These are phyloP conservation scores for Lactarius akahatsu DNA, from an alignment of 768 basidiomycete genomes.

Conservation along the genomic window DNA sequence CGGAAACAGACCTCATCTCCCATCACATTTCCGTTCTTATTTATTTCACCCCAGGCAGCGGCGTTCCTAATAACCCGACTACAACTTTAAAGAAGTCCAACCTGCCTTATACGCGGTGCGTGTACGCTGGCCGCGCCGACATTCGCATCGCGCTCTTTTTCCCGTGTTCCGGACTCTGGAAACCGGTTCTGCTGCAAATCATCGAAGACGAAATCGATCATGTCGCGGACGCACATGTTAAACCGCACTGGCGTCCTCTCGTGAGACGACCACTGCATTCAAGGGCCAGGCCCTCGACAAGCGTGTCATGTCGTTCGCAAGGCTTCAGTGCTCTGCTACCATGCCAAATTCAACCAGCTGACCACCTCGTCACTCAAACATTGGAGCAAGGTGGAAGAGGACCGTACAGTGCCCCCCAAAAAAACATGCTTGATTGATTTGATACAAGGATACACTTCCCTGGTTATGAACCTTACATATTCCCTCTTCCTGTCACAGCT, in stretches of 20 bases:
- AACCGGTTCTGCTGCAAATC: constrained; percentile 42
- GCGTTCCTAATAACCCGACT: constrained; percentile 36
- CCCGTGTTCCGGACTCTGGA: constrained; percentile 38
- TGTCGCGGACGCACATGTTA: constrained; percentile 37
- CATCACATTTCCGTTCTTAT: neutral
- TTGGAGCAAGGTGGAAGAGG: neutral
- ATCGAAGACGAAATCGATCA: constrained; percentile 39
- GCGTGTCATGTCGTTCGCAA: constrained; percentile 13
- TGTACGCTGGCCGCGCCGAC: constrained; percentile 36
- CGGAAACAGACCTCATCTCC: constrained; percentile 31
- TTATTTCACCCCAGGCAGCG: constrained; percentile 34
- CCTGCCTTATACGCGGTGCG: constrained; percentile 39
- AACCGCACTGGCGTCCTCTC: constrained; percentile 43
- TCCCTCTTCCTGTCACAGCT: neutral
- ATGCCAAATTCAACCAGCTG: neutral
- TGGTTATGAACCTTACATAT: neutral
- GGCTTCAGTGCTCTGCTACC: neutral
- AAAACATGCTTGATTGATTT: constrained; percentile 12
- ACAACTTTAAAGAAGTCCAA: constrained; percentile 25
- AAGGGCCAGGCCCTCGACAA: constrained; percentile 35
- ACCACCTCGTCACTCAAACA: neutral
- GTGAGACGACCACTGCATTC: constrained; percentile 38
- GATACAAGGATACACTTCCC: constrained; percentile 16
- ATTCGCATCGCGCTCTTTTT: constrained; percentile 43
- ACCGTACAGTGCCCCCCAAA: neutral